Conservation (phyloP, 75 land plant genomes). For the Gnetum montanum region DNA sequence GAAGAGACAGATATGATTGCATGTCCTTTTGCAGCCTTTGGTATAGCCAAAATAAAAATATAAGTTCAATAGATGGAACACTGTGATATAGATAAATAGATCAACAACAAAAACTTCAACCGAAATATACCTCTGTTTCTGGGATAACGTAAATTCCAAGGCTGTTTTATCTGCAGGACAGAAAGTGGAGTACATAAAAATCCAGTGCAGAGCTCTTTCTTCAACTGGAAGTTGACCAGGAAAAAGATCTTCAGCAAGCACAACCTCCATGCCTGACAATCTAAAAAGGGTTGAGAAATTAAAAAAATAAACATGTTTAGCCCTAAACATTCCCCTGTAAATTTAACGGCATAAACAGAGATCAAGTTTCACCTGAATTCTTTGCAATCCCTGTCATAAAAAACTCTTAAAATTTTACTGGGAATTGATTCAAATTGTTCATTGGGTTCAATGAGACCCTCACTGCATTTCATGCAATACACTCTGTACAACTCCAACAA, state of each 20-base stretch:
- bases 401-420: slow-evolving; percentile 56
- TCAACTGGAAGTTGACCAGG: slow-evolving; percentile 48
- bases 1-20: slow-evolving; percentile 39
- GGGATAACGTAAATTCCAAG: slow-evolving; percentile 48
- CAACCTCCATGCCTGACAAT: slow-evolving; percentile 67
- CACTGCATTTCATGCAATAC: slow-evolving; percentile 52
- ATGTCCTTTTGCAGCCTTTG: slow-evolving; percentile 77
- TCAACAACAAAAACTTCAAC: background rate
- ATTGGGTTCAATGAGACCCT: slow-evolving; percentile 21
- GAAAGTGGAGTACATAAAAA: slow-evolving; percentile 56
- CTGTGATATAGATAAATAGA: background rate
- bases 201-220: slow-evolving; percentile 79
- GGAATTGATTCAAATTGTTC: slow-evolving; percentile 83
- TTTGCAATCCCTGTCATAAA: slow-evolving; percentile 69
- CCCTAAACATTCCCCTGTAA: too few species aligned
- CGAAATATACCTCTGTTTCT: slow-evolving; percentile 61
- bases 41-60: background rate
- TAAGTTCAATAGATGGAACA: background rate
- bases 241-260: slow-evolving; percentile 68
- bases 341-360: too few species aligned
- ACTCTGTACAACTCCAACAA: slow-evolving; percentile 52
- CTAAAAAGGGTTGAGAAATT: too few species aligned
- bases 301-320: too few species aligned
- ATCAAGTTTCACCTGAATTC: slow-evolving; percentile 54
- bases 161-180: slow-evolving; percentile 58